A percentile compares a stretch with the other conserved stretches of the same genome.
Evolutionary conservation across 495 filamentous ascomycete genomes (phyloP).

Genomic region (Talaromyces proteolyticus): DNA sequence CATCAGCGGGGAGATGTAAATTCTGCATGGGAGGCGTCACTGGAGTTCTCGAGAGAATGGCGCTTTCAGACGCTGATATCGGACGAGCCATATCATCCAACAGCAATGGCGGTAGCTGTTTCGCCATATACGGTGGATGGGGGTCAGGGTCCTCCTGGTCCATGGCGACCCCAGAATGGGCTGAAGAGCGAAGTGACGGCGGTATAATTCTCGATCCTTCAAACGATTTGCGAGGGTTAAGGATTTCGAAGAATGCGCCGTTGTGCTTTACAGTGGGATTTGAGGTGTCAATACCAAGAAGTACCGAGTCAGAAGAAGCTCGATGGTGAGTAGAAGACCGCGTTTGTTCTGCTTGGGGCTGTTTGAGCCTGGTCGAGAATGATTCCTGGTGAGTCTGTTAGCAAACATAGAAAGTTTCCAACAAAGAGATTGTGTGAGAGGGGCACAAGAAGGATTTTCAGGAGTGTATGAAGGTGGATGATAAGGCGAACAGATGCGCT

Average conservation of each 20-base stretch:
- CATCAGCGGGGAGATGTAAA: neutral
- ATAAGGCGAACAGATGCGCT: neutral
- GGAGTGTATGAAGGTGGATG: neutral
- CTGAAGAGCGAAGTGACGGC: neutral
- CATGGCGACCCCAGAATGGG: neutral
- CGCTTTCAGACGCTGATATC: slow-evolving; percentile 6
- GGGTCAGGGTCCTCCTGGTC: neutral
- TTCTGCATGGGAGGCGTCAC: neutral
- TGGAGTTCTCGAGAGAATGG: neutral
- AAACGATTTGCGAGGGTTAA: slow-evolving; percentile 39
- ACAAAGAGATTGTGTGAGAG: neutral
- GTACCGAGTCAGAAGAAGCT: slow-evolving; percentile 23
- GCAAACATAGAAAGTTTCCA: neutral
- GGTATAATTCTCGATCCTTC: slow-evolving; percentile 35
- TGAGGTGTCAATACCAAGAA: slow-evolving; percentile 19
- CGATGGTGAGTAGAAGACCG: slow-evolving; percentile 14
- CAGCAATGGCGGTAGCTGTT: neutral
- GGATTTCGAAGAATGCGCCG: slow-evolving; percentile 39
- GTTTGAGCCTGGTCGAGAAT: slow-evolving; percentile 33
- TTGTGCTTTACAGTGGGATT: slow-evolving; percentile 31
- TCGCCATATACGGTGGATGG: neutral
- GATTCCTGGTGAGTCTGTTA: slow-evolving; percentile 23
- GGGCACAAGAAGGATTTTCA: neutral
- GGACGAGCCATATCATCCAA: slow-evolving; percentile 3
- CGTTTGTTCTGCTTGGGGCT: slow-evolving; percentile 6